Conservation (phyloP, 768 basidiomycete species). For the Suillus hirtellus region DNA sequence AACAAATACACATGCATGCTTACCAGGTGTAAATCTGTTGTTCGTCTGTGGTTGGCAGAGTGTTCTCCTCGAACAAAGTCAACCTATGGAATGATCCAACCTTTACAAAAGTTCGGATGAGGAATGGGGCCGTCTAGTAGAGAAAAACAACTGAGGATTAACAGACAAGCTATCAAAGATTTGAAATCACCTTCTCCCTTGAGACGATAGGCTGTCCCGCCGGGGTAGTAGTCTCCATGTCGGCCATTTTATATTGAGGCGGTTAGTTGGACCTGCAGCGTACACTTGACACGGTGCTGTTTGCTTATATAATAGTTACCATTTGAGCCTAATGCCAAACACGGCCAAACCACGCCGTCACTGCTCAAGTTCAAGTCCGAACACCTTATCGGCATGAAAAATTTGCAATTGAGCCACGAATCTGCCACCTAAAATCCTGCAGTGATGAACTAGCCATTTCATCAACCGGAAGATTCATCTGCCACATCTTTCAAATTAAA, state of each 20-base stretch:
- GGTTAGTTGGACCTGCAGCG: background rate
- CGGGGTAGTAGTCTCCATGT: constrained; percentile 44
- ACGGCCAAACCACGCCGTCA: background rate
- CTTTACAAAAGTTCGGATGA: constrained; percentile 82
- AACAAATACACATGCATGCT: constrained; percentile 14
- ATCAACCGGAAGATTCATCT: background rate
- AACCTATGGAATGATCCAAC: constrained; percentile 76
- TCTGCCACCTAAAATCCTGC: background rate
- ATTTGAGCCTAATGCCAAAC: background rate
- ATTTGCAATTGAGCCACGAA: background rate
- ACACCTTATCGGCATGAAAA: background rate
- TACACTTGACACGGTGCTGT: too few relatives aligned
- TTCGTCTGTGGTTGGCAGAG: constrained; percentile 76
- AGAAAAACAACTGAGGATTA: constrained; percentile 8
- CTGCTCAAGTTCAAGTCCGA: too few relatives aligned
- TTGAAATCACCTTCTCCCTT: constrained; percentile 53
- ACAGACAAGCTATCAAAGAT: background rate
- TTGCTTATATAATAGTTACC: background rate
- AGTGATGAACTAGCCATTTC: background rate
- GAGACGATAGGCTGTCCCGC: constrained; percentile 49
- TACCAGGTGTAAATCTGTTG: constrained; percentile 84
- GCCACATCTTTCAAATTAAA: background rate
- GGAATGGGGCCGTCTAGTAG: constrained; percentile 72
- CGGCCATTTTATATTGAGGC: constrained; percentile 27
- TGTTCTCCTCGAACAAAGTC: constrained; percentile 73